Evolutionary conservation across 495 filamentous ascomycete species (phyloP).

Genomic region (Rusavskia elegans): DNA sequence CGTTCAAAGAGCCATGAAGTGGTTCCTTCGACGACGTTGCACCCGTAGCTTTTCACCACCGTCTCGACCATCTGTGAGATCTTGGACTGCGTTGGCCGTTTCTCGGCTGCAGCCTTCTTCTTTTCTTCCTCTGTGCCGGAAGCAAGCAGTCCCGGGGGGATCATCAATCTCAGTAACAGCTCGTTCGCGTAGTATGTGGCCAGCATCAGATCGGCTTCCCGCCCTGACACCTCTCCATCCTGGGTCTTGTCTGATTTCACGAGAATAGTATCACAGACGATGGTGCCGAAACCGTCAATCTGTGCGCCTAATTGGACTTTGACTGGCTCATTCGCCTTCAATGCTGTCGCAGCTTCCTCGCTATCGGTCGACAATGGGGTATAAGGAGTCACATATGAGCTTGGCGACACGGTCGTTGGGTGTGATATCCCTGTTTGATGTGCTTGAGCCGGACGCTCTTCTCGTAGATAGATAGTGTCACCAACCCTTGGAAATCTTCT

Average conservation of each 20-base stretch:
- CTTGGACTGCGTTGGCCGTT: slow-evolving; percentile 62
- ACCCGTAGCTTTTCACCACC: slow-evolving; percentile 77
- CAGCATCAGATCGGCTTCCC: slow-evolving; percentile 70
- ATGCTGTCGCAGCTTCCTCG: slow-evolving; percentile 58
- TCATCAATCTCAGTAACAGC: slow-evolving; percentile 75
- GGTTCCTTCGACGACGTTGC: slow-evolving; percentile 90
- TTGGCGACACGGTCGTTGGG: slow-evolving; percentile 90
- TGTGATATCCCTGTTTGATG: slow-evolving; percentile 56
- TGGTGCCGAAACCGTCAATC: slow-evolving; percentile 93
- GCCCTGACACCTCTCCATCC: slow-evolving; percentile 46
- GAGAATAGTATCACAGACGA: slow-evolving; percentile 85
- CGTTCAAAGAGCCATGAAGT: slow-evolving; percentile 90
- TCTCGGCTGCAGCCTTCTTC: slow-evolving; percentile 71
- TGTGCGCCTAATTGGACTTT: slow-evolving; percentile 98
- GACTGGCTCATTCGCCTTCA: slow-evolving; percentile 71
- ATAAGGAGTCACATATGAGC: slow-evolving; percentile 90
- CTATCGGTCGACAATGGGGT: slow-evolving; percentile 75
- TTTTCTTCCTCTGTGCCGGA: slow-evolving; percentile 84
- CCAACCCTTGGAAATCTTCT: slow-evolving; percentile 81
- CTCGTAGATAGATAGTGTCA: not conserved
- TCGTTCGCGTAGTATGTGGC: slow-evolving; percentile 94
- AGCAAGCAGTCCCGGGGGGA: slow-evolving; percentile 72
- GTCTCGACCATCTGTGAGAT: slow-evolving; percentile 82
- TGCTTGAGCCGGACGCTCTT: slow-evolving; percentile 1
- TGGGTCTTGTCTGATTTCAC: slow-evolving; percentile 41